Conservation (phyloP, 495 filamentous ascomycete genomes). For the Trichoderma gamsii region DNA sequence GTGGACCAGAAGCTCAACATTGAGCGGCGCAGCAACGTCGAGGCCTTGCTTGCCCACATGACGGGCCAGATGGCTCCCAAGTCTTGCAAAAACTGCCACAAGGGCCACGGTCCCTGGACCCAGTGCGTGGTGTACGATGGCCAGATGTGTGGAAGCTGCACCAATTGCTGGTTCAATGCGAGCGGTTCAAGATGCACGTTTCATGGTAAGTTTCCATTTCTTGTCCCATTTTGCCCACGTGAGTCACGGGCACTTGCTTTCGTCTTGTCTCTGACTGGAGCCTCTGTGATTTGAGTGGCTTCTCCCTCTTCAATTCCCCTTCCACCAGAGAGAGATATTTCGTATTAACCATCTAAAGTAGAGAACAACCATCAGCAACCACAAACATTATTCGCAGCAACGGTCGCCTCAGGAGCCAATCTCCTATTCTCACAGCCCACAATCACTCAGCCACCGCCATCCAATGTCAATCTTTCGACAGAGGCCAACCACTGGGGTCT, state of each 20-base stretch:
- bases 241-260: background rate
- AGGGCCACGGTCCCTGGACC: conserved; percentile 46
- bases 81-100: conserved; percentile 48
- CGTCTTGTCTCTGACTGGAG: background rate
- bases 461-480: background rate
- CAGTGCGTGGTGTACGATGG: conserved; percentile 43
- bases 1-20: conserved; percentile 42
- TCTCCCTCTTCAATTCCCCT: background rate
- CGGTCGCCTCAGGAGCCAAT: background rate
- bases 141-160: conserved; percentile 47
- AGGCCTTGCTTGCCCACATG: conserved; percentile 46
- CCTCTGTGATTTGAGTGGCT: conserved; percentile 5
- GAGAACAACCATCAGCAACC: conserved; percentile 12
- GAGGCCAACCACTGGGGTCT: conserved; percentile 6
- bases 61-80: conserved; percentile 36
- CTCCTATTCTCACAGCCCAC: background rate
- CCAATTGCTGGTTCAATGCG: conserved; percentile 50
- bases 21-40: conserved; percentile 42
- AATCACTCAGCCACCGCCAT: background rate
- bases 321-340: background rate
- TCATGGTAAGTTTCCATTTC: conserved; percentile 34
- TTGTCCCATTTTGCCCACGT: too few relatives aligned
- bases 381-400: background rate
- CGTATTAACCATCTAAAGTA: conserved; percentile 27
- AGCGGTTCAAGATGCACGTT: conserved; percentile 46